These are phyloP conservation scores for Pseudomicrostroma phylloplanum DNA, from an alignment of 1,284 basidiomycete genomes.

Conservation along the genomic window DNA sequence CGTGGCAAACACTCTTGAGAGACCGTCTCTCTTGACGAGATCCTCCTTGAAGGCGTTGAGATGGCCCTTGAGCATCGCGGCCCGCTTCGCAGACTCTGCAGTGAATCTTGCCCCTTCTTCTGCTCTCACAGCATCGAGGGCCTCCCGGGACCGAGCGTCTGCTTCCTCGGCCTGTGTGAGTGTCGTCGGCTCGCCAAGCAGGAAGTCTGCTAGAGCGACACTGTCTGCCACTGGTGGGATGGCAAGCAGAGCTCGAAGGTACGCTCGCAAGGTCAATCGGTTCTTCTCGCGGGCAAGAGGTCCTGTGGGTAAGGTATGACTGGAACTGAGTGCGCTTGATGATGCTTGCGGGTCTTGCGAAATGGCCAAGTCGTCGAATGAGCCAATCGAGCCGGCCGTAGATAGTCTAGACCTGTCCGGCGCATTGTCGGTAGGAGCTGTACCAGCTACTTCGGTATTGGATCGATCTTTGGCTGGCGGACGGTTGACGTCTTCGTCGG, in stretches of 20 bases:
- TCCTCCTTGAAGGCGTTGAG: conserved; percentile 85
- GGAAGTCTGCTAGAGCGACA: conserved; percentile 76
- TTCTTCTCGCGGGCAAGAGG: conserved; percentile 69
- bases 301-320: neutral
- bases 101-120: conserved; percentile 80
- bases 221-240: conserved; percentile 72
- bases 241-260: conserved; percentile 70
- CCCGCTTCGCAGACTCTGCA: conserved; percentile 74
- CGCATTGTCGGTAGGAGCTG: neutral
- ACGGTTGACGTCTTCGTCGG: conserved; percentile 32
- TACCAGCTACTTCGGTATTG: conserved; percentile 22
- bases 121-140: conserved; percentile 81
- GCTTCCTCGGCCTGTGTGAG: conserved; percentile 69
- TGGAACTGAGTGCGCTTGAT: neutral
- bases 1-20: conserved; percentile 76
- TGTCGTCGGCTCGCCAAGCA: conserved; percentile 69
- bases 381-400: neutral
- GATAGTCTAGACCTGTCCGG: neutral
- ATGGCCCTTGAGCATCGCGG: conserved; percentile 77
- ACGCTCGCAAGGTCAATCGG: conserved; percentile 83
- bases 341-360: too few species aligned
- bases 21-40: conserved; percentile 66
- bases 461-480: conserved; percentile 41
- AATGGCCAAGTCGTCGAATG: neutral
- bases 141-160: conserved; percentile 73